Base-by-base conservation (phyloP, 129 eudicot species). In the Calendula officinalis region DNA sequence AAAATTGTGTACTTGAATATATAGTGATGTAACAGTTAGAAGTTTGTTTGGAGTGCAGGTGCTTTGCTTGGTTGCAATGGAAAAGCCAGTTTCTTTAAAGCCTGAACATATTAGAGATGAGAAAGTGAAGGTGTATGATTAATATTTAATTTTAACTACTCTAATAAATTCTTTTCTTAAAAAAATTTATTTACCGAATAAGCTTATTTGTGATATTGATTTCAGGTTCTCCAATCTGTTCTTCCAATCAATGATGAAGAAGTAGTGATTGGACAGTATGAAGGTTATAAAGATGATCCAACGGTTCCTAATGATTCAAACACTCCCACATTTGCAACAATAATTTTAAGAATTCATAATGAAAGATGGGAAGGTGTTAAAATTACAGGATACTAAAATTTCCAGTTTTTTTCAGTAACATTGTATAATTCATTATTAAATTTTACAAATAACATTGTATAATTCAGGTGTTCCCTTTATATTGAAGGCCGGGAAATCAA, bases 321-420 rank as follows among this genome's bases (percentile, higher is more conserved):
- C 65, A 91, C 98, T 45, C 98, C 98, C 69, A 91, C 98, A 32
- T 91, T 91, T 75, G 96, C 96, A 42, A 91, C 98, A 34, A 56
- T 81, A 70, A 66, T 91, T 68, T 70, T 91, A 37, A 78, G 92
- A 41, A 81, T 91, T 62, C 96, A 91, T 68, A 91, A 91, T 46
- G 98, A 91, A 81, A 83, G 98, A 85, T 91, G 98, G 98, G 98
- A 91, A 88, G 98, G 97, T 90, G 62, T 10, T 34, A n/a, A n/a
- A n/a, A n/a, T n/a, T n/a, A 69, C 17, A 17, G 4, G 7, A 35
- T 59, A 57, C 50, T 34, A 6, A 7, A 45, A 3, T 47, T 43
- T 56, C 36, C 12, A 3, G 32, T 43, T 56, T 8, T 56, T 22
- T 17, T n/a, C n/a, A n/a, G n/a, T 4, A 46, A 56, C 5, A 7